These are phyloP conservation scores for Acer negundo DNA, from an alignment of 345 rosid genomes.

Conservation along the genomic window DNA sequence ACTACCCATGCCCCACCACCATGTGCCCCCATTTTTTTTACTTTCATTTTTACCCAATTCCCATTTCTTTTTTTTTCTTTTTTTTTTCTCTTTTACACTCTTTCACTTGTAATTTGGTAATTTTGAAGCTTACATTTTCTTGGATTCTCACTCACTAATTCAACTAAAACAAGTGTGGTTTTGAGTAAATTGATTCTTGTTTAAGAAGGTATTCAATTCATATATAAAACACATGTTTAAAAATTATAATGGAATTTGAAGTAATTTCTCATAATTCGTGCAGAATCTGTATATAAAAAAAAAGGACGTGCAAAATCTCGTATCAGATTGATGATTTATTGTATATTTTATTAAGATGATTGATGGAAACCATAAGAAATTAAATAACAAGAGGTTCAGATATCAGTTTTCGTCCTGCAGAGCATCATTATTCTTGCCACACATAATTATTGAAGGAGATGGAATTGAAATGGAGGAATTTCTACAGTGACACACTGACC, in stretches of 20 bases:
- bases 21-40: not conserved
- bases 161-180: too few relatives aligned
- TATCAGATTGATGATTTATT: not conserved
- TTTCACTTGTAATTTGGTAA: too few relatives aligned
- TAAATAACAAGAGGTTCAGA: not conserved
- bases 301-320: too few relatives aligned
- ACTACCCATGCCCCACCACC: slow-evolving; percentile 19
- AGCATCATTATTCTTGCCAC: not conserved
- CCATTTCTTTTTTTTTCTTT: not conserved
- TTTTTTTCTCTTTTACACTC: too few relatives aligned
- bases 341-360: not conserved
- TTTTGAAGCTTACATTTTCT: too few relatives aligned
- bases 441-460: not conserved
- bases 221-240: too few relatives aligned
- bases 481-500: not conserved
- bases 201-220: too few relatives aligned
- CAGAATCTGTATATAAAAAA: too few relatives aligned
- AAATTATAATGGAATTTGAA: too few relatives aligned
- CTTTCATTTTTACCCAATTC: not conserved
- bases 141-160: too few relatives aligned
- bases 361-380: not conserved
- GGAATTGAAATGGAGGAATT: not conserved
- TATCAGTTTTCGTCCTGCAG: not conserved
- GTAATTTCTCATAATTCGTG: too few relatives aligned
- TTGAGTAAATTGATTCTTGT: too few relatives aligned